phyloP scores from a whole-genome alignment of 108 stramenopile species.

The Cyclotella sp. region DNA sequence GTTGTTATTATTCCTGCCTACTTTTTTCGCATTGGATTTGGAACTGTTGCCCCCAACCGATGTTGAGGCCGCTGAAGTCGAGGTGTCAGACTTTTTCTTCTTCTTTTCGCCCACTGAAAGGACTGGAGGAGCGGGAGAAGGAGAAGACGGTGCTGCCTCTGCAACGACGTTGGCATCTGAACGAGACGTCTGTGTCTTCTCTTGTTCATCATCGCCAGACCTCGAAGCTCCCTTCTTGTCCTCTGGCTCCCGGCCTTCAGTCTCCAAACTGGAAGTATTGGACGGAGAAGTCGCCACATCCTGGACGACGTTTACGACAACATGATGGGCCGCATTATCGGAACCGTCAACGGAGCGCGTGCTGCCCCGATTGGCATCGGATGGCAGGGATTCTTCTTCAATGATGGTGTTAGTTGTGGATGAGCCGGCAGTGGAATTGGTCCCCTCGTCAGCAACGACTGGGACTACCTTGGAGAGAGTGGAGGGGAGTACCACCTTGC shows the following conservation, averaged over 20 bases:
- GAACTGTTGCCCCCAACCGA: background rate
- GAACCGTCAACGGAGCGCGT: background rate
- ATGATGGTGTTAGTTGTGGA: constrained; percentile 29
- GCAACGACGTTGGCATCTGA: background rate
- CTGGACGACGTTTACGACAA: constrained; percentile 1
- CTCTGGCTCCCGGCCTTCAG: background rate
- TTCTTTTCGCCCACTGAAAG: constrained; percentile 2
- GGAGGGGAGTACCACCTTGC: background rate
- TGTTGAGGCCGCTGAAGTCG: background rate
- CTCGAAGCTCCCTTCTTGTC: background rate
- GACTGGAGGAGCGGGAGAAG: background rate
- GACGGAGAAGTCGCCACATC: background rate
- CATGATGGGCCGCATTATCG: background rate
- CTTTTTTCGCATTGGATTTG: background rate
- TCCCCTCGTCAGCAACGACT: constrained; percentile 33
- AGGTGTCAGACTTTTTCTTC: background rate
- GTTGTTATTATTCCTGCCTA: background rate
- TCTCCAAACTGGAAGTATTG: background rate
- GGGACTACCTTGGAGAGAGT: constrained; percentile 15
- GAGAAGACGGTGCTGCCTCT: background rate
- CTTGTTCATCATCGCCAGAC: background rate
- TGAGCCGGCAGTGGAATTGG: constrained; percentile 46
- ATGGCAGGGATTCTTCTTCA: constrained; percentile 19
- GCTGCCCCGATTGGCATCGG: background rate
- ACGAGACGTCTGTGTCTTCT: background rate